Evolutionary conservation across 192 early-diverging fungal species (phyloP), one percentile per base, ranked within the genome.

Genomic region (Phycomyces nitens): DNA sequence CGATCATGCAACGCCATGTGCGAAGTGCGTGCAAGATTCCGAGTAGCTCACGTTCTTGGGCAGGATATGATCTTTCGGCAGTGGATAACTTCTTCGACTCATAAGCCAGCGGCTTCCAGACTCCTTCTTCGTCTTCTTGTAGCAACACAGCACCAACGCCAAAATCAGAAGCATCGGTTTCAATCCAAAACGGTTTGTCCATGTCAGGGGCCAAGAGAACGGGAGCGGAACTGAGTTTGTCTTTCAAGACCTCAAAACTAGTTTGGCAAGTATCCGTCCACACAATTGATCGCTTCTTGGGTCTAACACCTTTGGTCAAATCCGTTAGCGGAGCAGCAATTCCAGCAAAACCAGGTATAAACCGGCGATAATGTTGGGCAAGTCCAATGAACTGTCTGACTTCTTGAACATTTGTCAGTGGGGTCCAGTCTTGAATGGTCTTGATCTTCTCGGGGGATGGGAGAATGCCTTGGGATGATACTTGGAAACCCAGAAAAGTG

Each of bases 401-500:
- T 9, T 73, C 51, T 16, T 57, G 55, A 11, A 64, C 57, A 39
- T 47, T 64, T 16, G n/a, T 39, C 15, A 63, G 71, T 8, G n/a
- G 10, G 1, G 38, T 53, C 68, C 67, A 77, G 1, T 68, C 26
- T n/a, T 49, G 2, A 4, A 76, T 65, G 1, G 56, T 56, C 7
- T 44, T 7, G 2, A 72, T 60, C 44, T 78, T 76, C 12, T 49
- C 24, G 23, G 53, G 40, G 8, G 68, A 68, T 6, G 71, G 26
- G 0, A 16, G 1, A 10, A 78, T 71, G 6, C 76, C 70, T 12
- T 70, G 23, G 2, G 12, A 12, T 1, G 58, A 63, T 1, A 78
- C 73, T 20, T 64, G n/a, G 39, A 66, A 65, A 0, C 74, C 77
- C 5, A 76, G 41, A 50, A 62, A 77, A 21, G 63, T 43, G 4